These are phyloP conservation scores for Pleurotus citrinopileatus DNA, from an alignment of 768 basidiomycete genomes.

Conservation along the genomic window DNA sequence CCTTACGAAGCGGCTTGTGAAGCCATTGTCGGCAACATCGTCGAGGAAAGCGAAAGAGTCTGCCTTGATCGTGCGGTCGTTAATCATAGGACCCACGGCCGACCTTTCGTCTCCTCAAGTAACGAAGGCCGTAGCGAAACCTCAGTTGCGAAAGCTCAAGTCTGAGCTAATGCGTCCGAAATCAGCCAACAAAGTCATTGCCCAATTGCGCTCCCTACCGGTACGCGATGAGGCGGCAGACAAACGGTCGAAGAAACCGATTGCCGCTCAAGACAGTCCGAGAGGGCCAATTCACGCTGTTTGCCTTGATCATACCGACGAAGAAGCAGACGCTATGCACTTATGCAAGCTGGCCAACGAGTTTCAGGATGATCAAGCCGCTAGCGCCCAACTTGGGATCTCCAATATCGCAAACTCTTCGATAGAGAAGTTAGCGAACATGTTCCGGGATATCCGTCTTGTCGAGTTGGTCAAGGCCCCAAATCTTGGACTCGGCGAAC, in stretches of 20 bases:
- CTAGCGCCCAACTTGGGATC: constrained; percentile 11
- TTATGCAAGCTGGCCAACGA: constrained; percentile 44
- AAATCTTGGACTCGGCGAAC: constrained; percentile 70
- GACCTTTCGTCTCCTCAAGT: constrained; percentile 31
- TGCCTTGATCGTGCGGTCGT: constrained; percentile 58
- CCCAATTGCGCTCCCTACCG: constrained; percentile 66
- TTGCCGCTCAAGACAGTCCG: constrained; percentile 13
- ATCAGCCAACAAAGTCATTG: constrained; percentile 67
- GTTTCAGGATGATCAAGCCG: constrained; percentile 6
- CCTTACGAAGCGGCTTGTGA: constrained; percentile 29
- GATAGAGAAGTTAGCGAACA: constrained; percentile 42
- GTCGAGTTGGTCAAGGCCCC: constrained; percentile 58
- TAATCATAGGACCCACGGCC: constrained; percentile 59
- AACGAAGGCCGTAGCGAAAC: constrained; percentile 39
- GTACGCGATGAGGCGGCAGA: constrained; percentile 31
- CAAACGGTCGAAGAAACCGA: constrained; percentile 15
- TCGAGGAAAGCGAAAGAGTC: constrained; percentile 63
- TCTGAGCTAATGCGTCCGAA: constrained; percentile 64
- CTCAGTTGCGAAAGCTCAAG: constrained; percentile 64
- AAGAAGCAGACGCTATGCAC: constrained; percentile 56
- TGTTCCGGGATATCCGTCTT: constrained; percentile 60
- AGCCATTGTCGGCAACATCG: constrained; percentile 32
- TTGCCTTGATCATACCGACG: constrained; percentile 63
- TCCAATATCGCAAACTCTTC: constrained; percentile 46
- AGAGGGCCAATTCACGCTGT: constrained; percentile 70